Evolutionary conservation across 2,329 filamentous ascomycete species (phyloP), one percentile per base, ranked within the genome.

Genomic region (Hypoxylon sp.): DNA sequence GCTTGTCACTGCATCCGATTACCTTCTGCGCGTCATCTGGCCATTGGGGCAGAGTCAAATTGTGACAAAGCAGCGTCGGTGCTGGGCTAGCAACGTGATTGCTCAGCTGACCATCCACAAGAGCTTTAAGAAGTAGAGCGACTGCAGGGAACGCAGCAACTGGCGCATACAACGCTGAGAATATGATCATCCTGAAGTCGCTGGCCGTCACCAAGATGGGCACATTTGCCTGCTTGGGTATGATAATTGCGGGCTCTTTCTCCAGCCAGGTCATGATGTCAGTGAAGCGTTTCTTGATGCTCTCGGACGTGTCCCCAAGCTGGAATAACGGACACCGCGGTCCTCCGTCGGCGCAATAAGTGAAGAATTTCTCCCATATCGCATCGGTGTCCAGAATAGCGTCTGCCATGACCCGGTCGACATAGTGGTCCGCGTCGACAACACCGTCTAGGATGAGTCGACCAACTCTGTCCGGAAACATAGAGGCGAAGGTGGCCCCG

Each of bases 311-410:
- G 41, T 81, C 77, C 12, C 79, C 78, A 3, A 73, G 56, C 7
- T 78, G 78, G 54, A 76, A 80, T 52, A 85, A 72, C 3, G 69
- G 68, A 64, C 83, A 85, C 12, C 70, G 73, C 5, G 73, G 53
- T 1, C 80, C 79, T 9, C 81, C 83, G 19, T 79, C 77, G 57
- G 78, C 81, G 70, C 86, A 88, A 43, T 78, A 80, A 47, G 76
- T 72, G 65, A 82, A 85, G 70, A 87, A 85, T 37, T 70, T 76
- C 2, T 76, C 75, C 61, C 83, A 78, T 14, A 81, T 78, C 52
- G 81, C 75, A 59, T 87, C 84, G 32, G 81, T 78, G 63, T 87
- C 81, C 43, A 75, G 68, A 7, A 83, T 70, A 37, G 78, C 79
- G 11, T 77, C 77, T 4, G 69, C 75, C 79, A 78, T 82, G 25